Percentiles rank a stretch among this genome's conserved stretches.
Conservation (phyloP, 345 rosid genomes). For the Orychophragmus violaceus region DNA sequence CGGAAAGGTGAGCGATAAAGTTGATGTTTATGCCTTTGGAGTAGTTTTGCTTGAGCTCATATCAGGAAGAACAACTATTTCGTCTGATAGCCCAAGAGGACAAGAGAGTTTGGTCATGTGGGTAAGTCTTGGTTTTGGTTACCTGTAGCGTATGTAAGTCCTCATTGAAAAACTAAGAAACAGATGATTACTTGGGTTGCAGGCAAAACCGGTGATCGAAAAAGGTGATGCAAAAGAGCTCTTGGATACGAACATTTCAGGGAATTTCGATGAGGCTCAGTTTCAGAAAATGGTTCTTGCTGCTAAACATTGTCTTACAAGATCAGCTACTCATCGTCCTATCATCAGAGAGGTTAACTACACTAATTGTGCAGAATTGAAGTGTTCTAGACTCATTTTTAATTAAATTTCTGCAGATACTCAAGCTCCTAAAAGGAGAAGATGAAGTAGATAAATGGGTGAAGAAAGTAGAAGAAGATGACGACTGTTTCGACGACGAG, state of each 20-base stretch:
- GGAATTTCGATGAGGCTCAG: constrained; percentile 47
- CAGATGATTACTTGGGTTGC: constrained; percentile 31
- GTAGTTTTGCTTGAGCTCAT: constrained; percentile 81
- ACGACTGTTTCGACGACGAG: constrained; percentile 61
- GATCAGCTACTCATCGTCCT: constrained; percentile 75
- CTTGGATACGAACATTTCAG: constrained; percentile 57
- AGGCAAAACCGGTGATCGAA: constrained; percentile 76
- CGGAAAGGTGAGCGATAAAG: constrained; percentile 86
- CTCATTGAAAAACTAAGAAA: background rate
- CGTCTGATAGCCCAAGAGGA: constrained; percentile 47
- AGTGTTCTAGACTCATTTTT: background rate
- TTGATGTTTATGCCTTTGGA: constrained; percentile 91
- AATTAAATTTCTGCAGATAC: constrained; percentile 38
- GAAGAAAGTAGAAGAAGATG: constrained; percentile 32
- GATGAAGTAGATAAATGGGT: constrained; percentile 29
- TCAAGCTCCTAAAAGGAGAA: constrained; percentile 57
- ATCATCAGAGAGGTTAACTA: constrained; percentile 63
- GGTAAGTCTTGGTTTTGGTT: constrained; percentile 44
- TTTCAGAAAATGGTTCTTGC: constrained; percentile 70
- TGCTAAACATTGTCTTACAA: constrained; percentile 63
- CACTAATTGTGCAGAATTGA: too few relatives aligned
- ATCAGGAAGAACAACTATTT: constrained; percentile 76
- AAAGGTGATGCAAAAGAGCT: constrained; percentile 46
- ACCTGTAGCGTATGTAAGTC: background rate
- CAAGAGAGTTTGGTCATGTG: constrained; percentile 90